Evolutionary conservation across 345 rosid species (phyloP), one percentile per base, ranked within the genome.

Genomic region (Eucalyptus sp.): DNA sequence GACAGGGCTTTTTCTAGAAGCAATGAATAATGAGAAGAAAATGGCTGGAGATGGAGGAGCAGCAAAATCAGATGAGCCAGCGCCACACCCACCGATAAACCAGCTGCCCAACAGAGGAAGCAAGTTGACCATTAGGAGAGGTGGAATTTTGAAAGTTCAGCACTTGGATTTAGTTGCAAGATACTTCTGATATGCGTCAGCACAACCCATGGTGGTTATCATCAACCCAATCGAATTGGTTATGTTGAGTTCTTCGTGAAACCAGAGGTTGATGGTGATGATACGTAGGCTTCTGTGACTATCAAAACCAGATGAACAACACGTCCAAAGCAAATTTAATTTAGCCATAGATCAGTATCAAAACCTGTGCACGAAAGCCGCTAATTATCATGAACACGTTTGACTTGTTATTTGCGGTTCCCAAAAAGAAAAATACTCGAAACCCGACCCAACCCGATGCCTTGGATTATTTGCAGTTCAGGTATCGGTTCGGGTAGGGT

Each of bases 131-230:
- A 92, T 96, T 86, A 99, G 99, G 25, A 95, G 98, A 92, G 98
- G 98, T 48, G 98, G 99, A 83, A 95, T 96, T 94, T 83, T 97
- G 92, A 96, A 96, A 95, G 97, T 95, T 85, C 97, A 97, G 92
- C 98, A 97, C 89, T 94, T 97, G 89, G 99, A 96, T 91, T 95
- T 98, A 41, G 98, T 96, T 50, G 93, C 96, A 64, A 95, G 92
- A 89, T 68, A 7, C 92, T 27, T 90, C 96, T 52, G 31, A 62
- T 62, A 88, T 92, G 31, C 93, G 92, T 29, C 89, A 91, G 48
- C 88, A 92, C 54, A 95, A 94, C 88, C 92, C 96, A 80, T 91
- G 93, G 93, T 20, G 95, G 96, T 29, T 92, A 93, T 93, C 97
- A 96, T 83, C 98, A 91, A 43, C 94, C 97, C 48, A 92, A 94